A percentile compares a stretch with the other conserved stretches of the same genome.
phyloP scores from a whole-genome alignment of 345 rosid species.

The Salix koriyanagi region DNA sequence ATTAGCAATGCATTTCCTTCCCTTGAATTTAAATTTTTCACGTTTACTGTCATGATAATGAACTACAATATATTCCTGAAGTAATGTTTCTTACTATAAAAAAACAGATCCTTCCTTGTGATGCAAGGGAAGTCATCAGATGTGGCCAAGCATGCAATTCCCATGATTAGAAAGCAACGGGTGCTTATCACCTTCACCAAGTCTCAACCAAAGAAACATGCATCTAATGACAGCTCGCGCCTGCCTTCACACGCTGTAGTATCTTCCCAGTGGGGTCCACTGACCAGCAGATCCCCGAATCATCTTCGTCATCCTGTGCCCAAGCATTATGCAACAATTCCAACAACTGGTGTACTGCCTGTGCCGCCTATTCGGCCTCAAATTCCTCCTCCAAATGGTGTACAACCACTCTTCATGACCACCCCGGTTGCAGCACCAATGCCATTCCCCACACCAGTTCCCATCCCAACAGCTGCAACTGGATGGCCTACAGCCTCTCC shows the following conservation, averaged over 20 bases:
- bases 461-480: slow-evolving; percentile 50
- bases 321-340: slow-evolving; percentile 50
- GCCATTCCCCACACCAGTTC: slow-evolving; percentile 56
- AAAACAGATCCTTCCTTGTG: slow-evolving; percentile 59
- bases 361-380: slow-evolving; percentile 53
- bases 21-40: neutral
- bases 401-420: slow-evolving; percentile 45
- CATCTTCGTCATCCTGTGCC: slow-evolving; percentile 48
- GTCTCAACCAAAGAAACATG: slow-evolving; percentile 49
- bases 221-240: slow-evolving; percentile 33
- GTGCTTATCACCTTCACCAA: slow-evolving; percentile 71
- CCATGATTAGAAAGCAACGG: slow-evolving; percentile 57
- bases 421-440: slow-evolving; percentile 48
- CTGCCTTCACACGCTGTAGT: slow-evolving; percentile 27
- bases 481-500: slow-evolving; percentile 66
- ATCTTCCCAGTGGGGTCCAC: slow-evolving; percentile 56
- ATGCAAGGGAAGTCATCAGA: slow-evolving; percentile 81
- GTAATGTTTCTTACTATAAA: neutral
- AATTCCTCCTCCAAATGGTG: slow-evolving; percentile 53
- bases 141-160: slow-evolving; percentile 70
- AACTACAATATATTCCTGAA: neutral
- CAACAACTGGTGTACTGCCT: slow-evolving; percentile 44
- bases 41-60: neutral
- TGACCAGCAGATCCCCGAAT: slow-evolving; percentile 49
- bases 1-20: neutral